phyloP scores from a whole-genome alignment of 2,329 filamentous ascomycete genomes.

The Paecilomyces niveus region DNA sequence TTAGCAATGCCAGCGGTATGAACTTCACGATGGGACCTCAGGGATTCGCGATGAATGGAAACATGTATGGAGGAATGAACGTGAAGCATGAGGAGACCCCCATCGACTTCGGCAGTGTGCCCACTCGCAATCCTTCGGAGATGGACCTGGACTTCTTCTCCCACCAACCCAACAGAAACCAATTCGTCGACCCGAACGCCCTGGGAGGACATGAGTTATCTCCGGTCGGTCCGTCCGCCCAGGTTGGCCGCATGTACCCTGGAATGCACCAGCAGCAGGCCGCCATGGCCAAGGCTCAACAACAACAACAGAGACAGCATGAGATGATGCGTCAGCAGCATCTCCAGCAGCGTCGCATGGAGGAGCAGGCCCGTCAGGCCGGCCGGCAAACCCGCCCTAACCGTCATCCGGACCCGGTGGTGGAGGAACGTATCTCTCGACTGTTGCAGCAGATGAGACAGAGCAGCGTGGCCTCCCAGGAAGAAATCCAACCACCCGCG shows the following conservation, averaged over 20 bases:
- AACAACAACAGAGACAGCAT: conserved; percentile 60
- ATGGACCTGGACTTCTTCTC: conserved; percentile 55
- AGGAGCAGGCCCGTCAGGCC: conserved; percentile 20
- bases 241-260: conserved; percentile 73
- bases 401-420: conserved; percentile 55
- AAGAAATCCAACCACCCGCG: conserved; percentile 35
- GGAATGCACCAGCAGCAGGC: conserved; percentile 90
- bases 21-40: conserved; percentile 28
- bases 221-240: conserved; percentile 44
- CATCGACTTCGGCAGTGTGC: conserved; percentile 66
- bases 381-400: conserved; percentile 23
- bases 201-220: conserved; percentile 58
- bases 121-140: conserved; percentile 49
- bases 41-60: conserved; percentile 47
- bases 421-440: conserved; percentile 90
- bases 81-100: conserved; percentile 28
- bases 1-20: conserved; percentile 54
- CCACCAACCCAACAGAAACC: conserved; percentile 28
- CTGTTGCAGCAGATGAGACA: conserved; percentile 87
- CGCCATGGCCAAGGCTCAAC: conserved; percentile 67
- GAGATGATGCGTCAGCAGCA: conserved; percentile 52
- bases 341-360: conserved; percentile 16
- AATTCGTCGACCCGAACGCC: conserved; percentile 66
- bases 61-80: conserved; percentile 50
- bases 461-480: conserved; percentile 52